phyloP scores from a whole-genome alignment of 352 stramenopile genomes.

The Globisporangium echinulatum region DNA sequence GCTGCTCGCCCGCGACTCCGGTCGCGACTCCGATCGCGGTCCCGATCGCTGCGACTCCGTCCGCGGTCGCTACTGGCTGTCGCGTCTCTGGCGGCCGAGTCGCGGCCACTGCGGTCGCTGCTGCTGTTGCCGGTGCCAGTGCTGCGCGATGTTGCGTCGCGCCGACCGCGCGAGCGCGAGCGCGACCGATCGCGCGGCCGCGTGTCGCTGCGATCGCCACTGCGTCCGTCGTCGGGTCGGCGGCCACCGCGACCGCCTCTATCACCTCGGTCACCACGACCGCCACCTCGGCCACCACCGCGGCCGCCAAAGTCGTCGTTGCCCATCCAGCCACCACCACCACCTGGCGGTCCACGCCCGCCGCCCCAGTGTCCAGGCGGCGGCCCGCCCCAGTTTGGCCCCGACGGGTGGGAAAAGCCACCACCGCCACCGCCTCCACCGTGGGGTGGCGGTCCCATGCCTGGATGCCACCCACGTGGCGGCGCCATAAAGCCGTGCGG shows the following conservation, averaged over 20 bases:
- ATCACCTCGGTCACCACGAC: conserved; percentile 21
- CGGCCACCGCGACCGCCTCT: conserved; percentile 12
- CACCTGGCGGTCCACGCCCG: conserved; percentile 29
- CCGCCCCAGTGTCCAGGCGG: conserved; percentile 39
- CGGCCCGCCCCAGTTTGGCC: conserved; percentile 30
- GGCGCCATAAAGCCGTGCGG: conserved; percentile 49
- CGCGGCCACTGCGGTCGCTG: neutral
- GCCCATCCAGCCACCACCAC: conserved; percentile 48
- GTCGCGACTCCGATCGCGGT: conserved; percentile 20
- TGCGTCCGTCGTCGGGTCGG: conserved; percentile 18
- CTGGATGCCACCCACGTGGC: conserved; percentile 60
- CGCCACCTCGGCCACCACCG: conserved; percentile 23
- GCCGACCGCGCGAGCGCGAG: conserved; percentile 35
- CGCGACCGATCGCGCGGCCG: conserved; percentile 47
- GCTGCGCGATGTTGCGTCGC: conserved; percentile 1
- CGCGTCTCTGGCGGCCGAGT: conserved; percentile 8
- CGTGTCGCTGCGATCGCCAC: conserved; percentile 15
- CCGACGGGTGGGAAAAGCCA: conserved; percentile 12
- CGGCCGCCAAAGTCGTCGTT: conserved; percentile 20
- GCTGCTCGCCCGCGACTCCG: conserved; percentile 19
- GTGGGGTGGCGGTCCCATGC: conserved; percentile 46
- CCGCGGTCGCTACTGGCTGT: conserved; percentile 16
- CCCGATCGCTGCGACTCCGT: conserved; percentile 11
- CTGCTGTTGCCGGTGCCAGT: neutral
- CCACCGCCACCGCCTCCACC: conserved; percentile 14